Evolutionary conservation across 768 basidiomycete species (phyloP).

Genomic region (Mycena crocata): DNA sequence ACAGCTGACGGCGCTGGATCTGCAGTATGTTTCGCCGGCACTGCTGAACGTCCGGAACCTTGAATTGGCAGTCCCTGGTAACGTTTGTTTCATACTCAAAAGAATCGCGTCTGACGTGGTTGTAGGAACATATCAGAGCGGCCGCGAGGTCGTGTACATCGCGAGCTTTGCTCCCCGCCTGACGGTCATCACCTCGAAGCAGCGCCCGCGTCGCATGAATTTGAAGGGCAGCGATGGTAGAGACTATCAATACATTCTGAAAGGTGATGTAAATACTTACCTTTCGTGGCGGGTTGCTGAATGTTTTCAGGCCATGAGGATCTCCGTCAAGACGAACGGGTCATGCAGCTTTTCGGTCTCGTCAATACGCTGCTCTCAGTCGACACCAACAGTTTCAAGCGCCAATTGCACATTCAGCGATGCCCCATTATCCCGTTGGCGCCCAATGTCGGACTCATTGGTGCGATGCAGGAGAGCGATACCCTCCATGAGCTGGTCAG

Average conservation of each 20-base stretch:
- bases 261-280: conserved; percentile 64
- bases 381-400: conserved; percentile 95
- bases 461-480: conserved; percentile 95
- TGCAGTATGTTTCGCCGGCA: conserved; percentile 97
- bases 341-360: conserved; percentile 98
- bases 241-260: conserved; percentile 92
- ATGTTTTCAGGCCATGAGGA: conserved; percentile 88
- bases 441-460: conserved; percentile 93
- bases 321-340: conserved; percentile 97
- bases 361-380: conserved; percentile 94
- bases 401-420: conserved; percentile 93
- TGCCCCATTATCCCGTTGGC: conserved; percentile 95
- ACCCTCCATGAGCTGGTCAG: conserved; percentile 96
- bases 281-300: not conserved
- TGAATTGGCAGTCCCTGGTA: conserved; percentile 95
- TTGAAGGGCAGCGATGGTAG: conserved; percentile 92
- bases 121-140: conserved; percentile 91
- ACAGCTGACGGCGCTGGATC: conserved; percentile 89
- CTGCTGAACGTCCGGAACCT: conserved; percentile 91
- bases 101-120: not conserved
- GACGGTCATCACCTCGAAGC: conserved; percentile 95
- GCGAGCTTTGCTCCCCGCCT: conserved; percentile 88
- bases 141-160: conserved; percentile 86
- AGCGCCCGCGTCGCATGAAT: conserved; percentile 89
- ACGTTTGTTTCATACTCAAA: not conserved